These are phyloP conservation scores for Cladorrhinum sp. DNA, from an alignment of 2,329 filamentous ascomycete species.

Conservation along the genomic window DNA sequence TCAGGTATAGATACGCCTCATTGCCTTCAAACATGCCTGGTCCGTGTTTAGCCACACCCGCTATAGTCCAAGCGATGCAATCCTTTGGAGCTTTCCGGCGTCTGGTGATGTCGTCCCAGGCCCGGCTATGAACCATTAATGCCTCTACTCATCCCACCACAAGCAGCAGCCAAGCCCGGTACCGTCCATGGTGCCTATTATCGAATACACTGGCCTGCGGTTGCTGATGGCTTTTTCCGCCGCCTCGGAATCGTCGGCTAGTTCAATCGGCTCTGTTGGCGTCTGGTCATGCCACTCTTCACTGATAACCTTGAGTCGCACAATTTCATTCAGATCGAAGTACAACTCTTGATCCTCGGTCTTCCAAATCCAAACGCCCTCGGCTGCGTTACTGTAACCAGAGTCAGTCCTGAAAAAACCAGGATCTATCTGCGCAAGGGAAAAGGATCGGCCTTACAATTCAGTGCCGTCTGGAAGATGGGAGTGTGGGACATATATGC, in stretches of 20 bases:
- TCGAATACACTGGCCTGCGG: constrained; percentile 67
- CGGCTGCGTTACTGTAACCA: constrained; percentile 38
- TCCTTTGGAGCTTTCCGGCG: not conserved
- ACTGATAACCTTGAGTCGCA: constrained; percentile 78
- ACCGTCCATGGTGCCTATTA: constrained; percentile 63
- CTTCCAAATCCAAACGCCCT: constrained; percentile 83
- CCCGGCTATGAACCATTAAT: not conserved
- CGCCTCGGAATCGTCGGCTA: constrained; percentile 53
- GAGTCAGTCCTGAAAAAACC: not conserved
- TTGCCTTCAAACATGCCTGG: too few relatives aligned
- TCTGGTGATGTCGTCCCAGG: not conserved
- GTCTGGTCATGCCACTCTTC: constrained; percentile 92
- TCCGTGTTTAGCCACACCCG: constrained; percentile 15
- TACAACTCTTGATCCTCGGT: constrained; percentile 72
- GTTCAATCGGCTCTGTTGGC: constrained; percentile 63
- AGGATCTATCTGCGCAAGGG: not conserved
- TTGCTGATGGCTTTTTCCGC: constrained; percentile 38
- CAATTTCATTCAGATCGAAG: constrained; percentile 86
- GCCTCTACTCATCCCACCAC: constrained; percentile 55
- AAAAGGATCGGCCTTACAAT: constrained; percentile 55
- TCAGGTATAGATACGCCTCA: too few relatives aligned
- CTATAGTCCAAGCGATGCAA: not conserved
- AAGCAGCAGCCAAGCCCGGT: constrained; percentile 60
- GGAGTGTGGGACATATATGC: constrained; percentile 75
- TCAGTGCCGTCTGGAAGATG: constrained; percentile 72